Conservation (phyloP, 140 eudicot species). For the Oenanthe javanica region DNA sequence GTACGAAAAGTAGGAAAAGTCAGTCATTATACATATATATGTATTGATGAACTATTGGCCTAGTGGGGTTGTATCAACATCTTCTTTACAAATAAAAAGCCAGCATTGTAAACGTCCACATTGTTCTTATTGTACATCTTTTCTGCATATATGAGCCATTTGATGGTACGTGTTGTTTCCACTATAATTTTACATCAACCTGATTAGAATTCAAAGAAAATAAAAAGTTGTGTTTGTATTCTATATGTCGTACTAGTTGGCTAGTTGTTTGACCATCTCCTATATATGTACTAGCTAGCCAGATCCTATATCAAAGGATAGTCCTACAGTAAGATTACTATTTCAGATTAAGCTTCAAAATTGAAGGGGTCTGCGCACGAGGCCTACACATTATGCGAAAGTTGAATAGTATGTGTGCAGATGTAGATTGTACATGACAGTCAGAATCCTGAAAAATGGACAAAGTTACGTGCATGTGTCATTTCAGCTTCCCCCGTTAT, state of each 20-base stretch:
- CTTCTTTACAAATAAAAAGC: neutral
- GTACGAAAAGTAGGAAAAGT: neutral
- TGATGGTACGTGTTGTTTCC: neutral
- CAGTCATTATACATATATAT: neutral
- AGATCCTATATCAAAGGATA: neutral
- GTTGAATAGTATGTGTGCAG: neutral
- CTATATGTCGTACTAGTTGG: neutral
- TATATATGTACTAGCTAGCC: neutral
- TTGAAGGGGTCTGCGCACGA: neutral
- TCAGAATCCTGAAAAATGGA: neutral
- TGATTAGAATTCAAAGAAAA: neutral
- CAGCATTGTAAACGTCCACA: neutral
- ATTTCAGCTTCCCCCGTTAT: neutral
- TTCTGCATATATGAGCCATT: neutral
- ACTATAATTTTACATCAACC: neutral
- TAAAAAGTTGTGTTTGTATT: neutral
- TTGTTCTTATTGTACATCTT: neutral
- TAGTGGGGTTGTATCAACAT: conserved; percentile 9
- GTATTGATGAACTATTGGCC: neutral
- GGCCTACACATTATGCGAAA: neutral
- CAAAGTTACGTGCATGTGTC: neutral
- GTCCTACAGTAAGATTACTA: neutral
- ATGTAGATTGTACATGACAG: neutral
- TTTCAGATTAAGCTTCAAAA: neutral
- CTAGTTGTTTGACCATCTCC: neutral